A percentile compares a stretch with the other conserved stretches of the same genome.
These are phyloP conservation scores for Trametes villosa DNA, from an alignment of 768 basidiomycete species.

Conservation along the genomic window DNA sequence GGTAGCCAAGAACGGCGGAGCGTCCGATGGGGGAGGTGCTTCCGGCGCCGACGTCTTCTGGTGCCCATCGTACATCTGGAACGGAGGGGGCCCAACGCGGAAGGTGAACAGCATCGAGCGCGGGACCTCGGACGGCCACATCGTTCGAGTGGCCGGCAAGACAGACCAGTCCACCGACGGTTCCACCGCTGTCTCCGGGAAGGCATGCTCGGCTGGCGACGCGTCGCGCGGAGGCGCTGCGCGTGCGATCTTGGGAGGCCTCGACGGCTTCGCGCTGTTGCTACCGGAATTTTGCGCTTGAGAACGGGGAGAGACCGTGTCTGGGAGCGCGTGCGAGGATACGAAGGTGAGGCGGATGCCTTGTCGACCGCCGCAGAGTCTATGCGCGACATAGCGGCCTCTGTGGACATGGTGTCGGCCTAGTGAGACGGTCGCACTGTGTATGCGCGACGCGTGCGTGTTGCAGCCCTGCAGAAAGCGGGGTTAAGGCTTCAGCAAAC, in stretches of 20 bases:
- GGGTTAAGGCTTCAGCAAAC: no score
- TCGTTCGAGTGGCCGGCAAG: not conserved
- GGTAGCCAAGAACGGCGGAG: not conserved
- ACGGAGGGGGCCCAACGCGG: not conserved
- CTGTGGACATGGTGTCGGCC: not conserved
- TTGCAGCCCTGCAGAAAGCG: no score
- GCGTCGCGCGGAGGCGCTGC: not conserved
- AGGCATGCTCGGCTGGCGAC: not conserved
- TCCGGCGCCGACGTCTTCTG: not conserved
- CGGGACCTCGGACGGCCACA: slow-evolving; percentile 15
- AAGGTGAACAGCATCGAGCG: slow-evolving; percentile 19
- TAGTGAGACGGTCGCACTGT: no score
- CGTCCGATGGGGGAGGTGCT: not conserved
- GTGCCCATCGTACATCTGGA: not conserved
- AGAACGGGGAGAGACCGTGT: not conserved
- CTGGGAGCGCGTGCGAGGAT: slow-evolving; percentile 10
- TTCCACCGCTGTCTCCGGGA: not conserved
- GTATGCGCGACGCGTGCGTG: no score
- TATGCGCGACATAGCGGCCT: not conserved
- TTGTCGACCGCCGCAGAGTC: not conserved
- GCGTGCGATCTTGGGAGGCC: slow-evolving; percentile 9
- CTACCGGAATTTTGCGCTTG: slow-evolving; percentile 9
- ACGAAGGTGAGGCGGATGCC: not conserved
- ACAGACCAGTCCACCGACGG: not conserved
- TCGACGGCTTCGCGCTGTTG: not conserved